A percentile compares a stretch with the other conserved stretches of the same genome.
phyloP scores from a whole-genome alignment of 805 yeast species.

The Candida sonorensis region DNA sequence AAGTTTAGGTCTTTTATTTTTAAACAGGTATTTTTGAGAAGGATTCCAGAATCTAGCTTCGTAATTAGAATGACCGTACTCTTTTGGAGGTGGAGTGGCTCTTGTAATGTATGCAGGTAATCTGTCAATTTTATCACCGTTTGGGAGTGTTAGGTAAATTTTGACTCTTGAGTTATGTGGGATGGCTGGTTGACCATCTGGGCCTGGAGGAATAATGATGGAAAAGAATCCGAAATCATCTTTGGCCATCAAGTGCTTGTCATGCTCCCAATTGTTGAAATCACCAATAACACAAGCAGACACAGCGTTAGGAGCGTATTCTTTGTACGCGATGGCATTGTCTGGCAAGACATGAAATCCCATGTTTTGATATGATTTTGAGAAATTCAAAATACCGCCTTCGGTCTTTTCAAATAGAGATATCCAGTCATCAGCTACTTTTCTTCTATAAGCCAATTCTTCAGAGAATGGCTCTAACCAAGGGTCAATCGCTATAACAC shows the following conservation, averaged over 20 bases:
- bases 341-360: conserved; percentile 67
- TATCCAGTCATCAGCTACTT: conserved; percentile 59
- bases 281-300: conserved; percentile 83
- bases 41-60: conserved; percentile 97
- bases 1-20: conserved; percentile 55
- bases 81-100: conserved; percentile 69
- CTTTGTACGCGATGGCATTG: conserved; percentile 56
- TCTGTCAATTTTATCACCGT: conserved; percentile 69
- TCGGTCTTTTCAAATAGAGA: conserved; percentile 47
- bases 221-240: conserved; percentile 70
- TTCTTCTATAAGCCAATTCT: conserved; percentile 64
- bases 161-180: conserved; percentile 78
- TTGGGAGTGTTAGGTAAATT: conserved; percentile 54
- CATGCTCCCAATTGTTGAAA: conserved; percentile 76
- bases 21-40: conserved; percentile 42
- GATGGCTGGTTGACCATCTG: conserved; percentile 52
- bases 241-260: conserved; percentile 45
- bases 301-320: conserved; percentile 88
- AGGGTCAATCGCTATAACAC: conserved; percentile 71
- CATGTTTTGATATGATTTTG: conserved; percentile 66
- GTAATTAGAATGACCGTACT: conserved; percentile 41
- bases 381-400: conserved; percentile 61
- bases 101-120: conserved; percentile 86
- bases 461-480: conserved; percentile 75
- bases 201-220: conserved; percentile 46